Base-by-base conservation (phyloP, 108 stramenopile species). In the Pseudonitzschia pungens region DNA sequence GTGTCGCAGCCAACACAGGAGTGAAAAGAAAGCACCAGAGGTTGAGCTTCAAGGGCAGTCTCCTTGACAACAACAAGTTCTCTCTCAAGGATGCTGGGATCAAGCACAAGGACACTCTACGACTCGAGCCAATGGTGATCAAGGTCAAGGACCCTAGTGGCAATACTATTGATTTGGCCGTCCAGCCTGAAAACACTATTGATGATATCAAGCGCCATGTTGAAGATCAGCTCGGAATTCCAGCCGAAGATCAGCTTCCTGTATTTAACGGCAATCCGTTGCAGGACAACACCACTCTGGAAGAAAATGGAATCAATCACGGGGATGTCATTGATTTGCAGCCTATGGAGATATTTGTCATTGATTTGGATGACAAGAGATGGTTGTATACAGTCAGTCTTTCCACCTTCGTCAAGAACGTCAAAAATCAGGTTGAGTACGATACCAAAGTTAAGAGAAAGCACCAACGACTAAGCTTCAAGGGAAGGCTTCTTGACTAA, bases 391-490 rank as follows among this genome's bases (percentile, higher is more conserved):
- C 21, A 9, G 81, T 77, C 7, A 58, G 20, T 16, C 74, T 77
- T 5, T 7, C 33, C 8, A 74, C 75, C 31, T 71, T 73, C 5
- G 43, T 78, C 41, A 69, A 66, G 28, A 40, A 15, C 51, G 28
- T 82, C 65, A 78, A 78, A 31, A 20, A 41, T 21, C 36, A 44
- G 16, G 33, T 82, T 1, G 21, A 28, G 12, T 65, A 75, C 20
- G 22, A 53, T 20, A 24, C 48, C 20, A 42, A 26, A 14, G 71
- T 82, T 54, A 73, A 69, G 6, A 24, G 16, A 12, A 36, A 81
- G 5, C 44, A 87, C 33, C 90, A 89, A 59, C 81, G 84, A 36
- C 64, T 85, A 33, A 85, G 81, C 58, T 87, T 87, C 70, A 80
- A 89, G 20, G 85, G 86, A 53, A 87, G 84, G 80, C 83, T 54